Evolutionary conservation across 306 rosid species (phyloP), one percentile per base, ranked within the genome.

Genomic region (Styphnolobium japonicum): DNA sequence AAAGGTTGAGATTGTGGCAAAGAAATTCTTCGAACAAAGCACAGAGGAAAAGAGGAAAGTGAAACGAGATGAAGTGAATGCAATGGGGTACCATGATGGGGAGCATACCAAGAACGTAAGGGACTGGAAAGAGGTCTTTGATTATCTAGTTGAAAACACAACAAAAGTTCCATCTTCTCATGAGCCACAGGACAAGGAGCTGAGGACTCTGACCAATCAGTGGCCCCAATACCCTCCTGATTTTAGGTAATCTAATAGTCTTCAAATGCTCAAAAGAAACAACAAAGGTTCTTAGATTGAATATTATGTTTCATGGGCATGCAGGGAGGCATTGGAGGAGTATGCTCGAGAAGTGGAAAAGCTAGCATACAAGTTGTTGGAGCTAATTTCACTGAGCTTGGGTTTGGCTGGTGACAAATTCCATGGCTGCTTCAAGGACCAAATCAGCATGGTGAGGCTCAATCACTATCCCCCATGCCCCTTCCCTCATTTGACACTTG

Each of bases 61-160:
- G 83, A 88, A 78, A 76, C 75, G 93, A 34, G 96, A 86, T 63
- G 91, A 80, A 22, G 81, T 34, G n/a, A 86, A 90, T 70, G 58
- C 87, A 2, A 43, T 86, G 97, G 98, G 98, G 18, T 92, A 78
- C 71, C 85, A 90, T 57, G 98, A 94, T 37, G 74, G 86, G 3
- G 98, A 94, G 77, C 68, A 87, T 75, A 94, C 97, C 0, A 92
- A 94, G 64, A 89, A 94, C 8, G 92, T 92, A 0, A 92, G 94
- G 70, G 97, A 94, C 4, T 94, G 98, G 98, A 95, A 95, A 83
- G 97, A 93, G 67, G 90, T 89, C 0, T 95, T 90, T 80, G 99
- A 91, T 83, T 95, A 51, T 81, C 80, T 86, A 81, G 90, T 90
- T 33, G 61, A 77, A 10, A 83, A 89, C 49, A 65, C 45, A 2